These are phyloP conservation scores for Nicotiana sylvestris DNA, from an alignment of 257 asterid species.

Conservation along the genomic window DNA sequence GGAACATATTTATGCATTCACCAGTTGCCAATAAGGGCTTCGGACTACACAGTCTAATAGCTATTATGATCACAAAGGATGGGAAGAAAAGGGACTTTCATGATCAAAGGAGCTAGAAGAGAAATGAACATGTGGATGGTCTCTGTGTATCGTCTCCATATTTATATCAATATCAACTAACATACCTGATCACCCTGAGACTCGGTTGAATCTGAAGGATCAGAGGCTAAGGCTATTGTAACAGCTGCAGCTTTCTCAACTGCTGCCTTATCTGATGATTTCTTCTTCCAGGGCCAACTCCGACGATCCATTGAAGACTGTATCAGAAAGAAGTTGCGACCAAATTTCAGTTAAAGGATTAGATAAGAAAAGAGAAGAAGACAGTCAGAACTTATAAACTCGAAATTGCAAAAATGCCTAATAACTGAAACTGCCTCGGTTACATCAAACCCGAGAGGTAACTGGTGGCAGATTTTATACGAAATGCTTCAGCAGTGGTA, in stretches of 20 bases:
- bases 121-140: too few species aligned
- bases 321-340: neutral
- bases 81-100: too few species aligned
- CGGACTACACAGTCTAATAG: too few species aligned
- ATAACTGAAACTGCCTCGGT: too few species aligned
- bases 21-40: too few species aligned
- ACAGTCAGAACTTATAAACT: neutral
- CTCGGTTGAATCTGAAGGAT: constrained; percentile 39
- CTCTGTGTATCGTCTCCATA: too few species aligned
- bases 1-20: too few species aligned
- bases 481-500: neutral
- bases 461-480: too few species aligned
- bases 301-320: constrained; percentile 67
- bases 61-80: too few species aligned
- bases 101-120: too few species aligned
- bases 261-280: constrained; percentile 77
- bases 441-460: too few species aligned
- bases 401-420: neutral
- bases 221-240: constrained; percentile 36
- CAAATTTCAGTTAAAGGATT: neutral
- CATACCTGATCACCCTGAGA: constrained; percentile 41
- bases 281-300: constrained; percentile 99
- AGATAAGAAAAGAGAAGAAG: neutral
- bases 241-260: constrained; percentile 37
- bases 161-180: neutral